These are phyloP conservation scores for Diaporthe ilicicola DNA, from an alignment of 2,329 filamentous ascomycete species.

Conservation along the genomic window DNA sequence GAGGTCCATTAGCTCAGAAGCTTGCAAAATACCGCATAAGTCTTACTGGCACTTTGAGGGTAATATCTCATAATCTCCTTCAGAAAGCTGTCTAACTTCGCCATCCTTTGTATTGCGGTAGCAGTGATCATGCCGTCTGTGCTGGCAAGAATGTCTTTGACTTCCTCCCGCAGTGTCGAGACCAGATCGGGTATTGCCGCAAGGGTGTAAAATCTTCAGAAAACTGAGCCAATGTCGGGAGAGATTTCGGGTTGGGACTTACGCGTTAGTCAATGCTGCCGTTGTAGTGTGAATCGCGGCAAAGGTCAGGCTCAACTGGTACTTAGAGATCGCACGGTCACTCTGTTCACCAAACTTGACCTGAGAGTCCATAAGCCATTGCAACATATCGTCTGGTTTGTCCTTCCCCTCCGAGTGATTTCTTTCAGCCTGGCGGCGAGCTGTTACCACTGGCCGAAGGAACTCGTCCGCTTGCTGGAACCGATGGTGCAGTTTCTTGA, in stretches of 20 bases:
- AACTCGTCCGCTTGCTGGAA: not conserved
- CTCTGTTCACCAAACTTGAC: not conserved
- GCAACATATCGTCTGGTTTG: not conserved
- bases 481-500: not conserved
- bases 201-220: not conserved
- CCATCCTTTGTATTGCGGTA: conserved; percentile 42
- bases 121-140: conserved; percentile 40
- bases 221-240: too few relatives aligned
- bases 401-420: not conserved
- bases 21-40: not conserved
- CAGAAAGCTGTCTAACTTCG: conserved; percentile 42
- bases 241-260: too few relatives aligned
- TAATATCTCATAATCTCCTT: conserved; percentile 37
- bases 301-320: conserved; percentile 54
- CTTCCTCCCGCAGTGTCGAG: conserved; percentile 61
- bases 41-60: not conserved
- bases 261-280: conserved; percentile 49
- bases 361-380: not conserved
- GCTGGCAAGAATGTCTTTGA: conserved; percentile 46
- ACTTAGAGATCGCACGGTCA: conserved; percentile 38
- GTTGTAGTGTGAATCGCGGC: conserved; percentile 62
- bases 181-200: conserved; percentile 56
- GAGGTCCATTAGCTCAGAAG: conserved; percentile 28
- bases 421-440: not conserved
- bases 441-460: not conserved